phyloP scores from a whole-genome alignment of 768 basidiomycete species.

The Lactarius sp. region DNA sequence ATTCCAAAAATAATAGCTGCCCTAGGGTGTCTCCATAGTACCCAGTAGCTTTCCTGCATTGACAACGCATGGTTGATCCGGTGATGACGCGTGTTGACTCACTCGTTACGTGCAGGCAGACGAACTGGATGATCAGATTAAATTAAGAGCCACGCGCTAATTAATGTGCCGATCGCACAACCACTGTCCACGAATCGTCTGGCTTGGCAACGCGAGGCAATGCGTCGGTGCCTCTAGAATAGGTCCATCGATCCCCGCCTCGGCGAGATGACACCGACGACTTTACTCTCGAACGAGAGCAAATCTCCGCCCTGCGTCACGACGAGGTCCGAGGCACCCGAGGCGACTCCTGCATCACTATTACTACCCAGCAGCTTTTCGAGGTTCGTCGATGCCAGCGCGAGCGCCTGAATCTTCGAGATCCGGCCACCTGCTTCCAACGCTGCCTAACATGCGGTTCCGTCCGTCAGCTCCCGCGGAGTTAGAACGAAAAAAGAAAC shows the following conservation, averaged over 20 bases:
- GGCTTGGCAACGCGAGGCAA: background rate
- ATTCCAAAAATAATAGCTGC: background rate
- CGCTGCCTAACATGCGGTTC: conserved; percentile 19
- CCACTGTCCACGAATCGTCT: conserved; percentile 1
- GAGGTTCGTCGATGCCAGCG: conserved; percentile 45
- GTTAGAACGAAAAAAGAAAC: conserved; percentile 16
- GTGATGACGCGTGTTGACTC: too few species aligned
- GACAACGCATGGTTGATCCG: too few species aligned
- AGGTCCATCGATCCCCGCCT: conserved; percentile 31
- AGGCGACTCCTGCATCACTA: conserved; percentile 22
- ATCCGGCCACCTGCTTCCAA: conserved; percentile 29
- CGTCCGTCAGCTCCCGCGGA: conserved; percentile 1
- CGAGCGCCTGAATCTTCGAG: conserved; percentile 44
- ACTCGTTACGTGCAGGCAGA: background rate
- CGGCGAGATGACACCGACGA: conserved; percentile 34
- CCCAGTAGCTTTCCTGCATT: too few species aligned
- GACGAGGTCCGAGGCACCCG: conserved; percentile 30
- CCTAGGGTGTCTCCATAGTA: background rate
- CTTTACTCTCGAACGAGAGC: conserved; percentile 35
- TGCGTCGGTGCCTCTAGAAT: conserved; percentile 25
- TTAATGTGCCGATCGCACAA: background rate
- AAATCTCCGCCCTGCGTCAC: conserved; percentile 35
- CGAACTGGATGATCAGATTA: background rate
- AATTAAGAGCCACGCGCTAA: background rate
- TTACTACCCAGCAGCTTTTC: conserved; percentile 45